Conservation (phyloP, 345 rosid species). For the Mallotus nudiflorus region DNA sequence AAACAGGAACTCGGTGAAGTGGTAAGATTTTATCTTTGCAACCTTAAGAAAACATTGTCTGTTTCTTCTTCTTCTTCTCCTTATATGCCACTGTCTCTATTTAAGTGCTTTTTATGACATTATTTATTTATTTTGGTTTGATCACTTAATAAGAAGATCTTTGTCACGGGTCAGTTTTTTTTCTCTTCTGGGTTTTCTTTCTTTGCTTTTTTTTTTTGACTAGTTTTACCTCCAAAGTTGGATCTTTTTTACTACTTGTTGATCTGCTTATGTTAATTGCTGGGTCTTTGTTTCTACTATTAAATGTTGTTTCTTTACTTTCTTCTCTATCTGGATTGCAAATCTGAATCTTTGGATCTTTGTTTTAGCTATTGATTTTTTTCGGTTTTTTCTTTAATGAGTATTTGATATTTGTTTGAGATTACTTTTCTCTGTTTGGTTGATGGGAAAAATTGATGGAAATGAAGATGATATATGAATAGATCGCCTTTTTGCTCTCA, state of each 20-base stretch:
- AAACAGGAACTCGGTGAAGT: slow-evolving; percentile 4
- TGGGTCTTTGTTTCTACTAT: not conserved
- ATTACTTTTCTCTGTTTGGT: slow-evolving; percentile 9
- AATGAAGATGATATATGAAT: not conserved
- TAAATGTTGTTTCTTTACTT: not conserved
- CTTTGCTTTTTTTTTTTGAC: no score
- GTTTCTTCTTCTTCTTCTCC: not conserved
- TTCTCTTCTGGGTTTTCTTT: slow-evolving; percentile 7
- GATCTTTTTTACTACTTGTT: slow-evolving; percentile 12
- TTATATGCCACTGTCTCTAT: not conserved
- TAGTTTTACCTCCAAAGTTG: not conserved
- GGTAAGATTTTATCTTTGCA: slow-evolving; percentile 9
- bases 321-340: not conserved
- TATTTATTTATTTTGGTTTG: no score
- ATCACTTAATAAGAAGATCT: slow-evolving; percentile 35
- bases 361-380: not conserved
- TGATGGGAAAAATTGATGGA: slow-evolving; percentile 11
- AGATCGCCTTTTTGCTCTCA: not conserved
- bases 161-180: slow-evolving; percentile 16
- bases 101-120: no score
- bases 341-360: slow-evolving; percentile 1
- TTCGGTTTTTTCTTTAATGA: not conserved
- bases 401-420: not conserved
- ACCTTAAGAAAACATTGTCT: slow-evolving; percentile 1
- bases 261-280: slow-evolving; percentile 5